Percentiles rank a stretch among this genome's conserved stretches.
These are phyloP conservation scores for Albizia julibrissin DNA, from an alignment of 306 rosid genomes.

Conservation along the genomic window DNA sequence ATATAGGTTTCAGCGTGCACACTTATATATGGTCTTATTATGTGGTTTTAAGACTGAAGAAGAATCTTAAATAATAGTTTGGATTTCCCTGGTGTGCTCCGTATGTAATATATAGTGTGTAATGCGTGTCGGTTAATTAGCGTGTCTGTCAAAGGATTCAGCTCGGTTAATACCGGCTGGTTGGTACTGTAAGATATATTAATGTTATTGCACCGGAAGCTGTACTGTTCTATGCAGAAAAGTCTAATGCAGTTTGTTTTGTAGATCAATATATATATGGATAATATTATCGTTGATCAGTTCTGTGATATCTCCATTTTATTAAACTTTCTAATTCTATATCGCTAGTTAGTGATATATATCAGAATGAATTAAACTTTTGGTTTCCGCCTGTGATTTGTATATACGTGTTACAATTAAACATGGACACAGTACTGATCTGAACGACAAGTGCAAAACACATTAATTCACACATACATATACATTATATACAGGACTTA, in stretches of 20 bases:
- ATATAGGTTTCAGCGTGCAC: background rate
- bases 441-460: background rate
- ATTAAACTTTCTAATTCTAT: background rate
- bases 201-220: background rate
- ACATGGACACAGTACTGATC: background rate
- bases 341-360: background rate
- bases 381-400: background rate
- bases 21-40: background rate
- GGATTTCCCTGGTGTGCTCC: constrained; percentile 15
- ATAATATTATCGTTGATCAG: background rate
- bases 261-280: background rate
- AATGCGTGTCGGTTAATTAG: background rate
- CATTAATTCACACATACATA: background rate
- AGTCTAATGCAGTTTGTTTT: background rate
- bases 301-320: background rate
- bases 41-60: background rate
- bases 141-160: background rate
- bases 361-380: background rate
- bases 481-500: background rate
- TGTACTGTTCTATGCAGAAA: background rate
- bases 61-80: constrained; percentile 7
- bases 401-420: background rate
- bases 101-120: background rate
- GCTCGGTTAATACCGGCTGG: background rate
- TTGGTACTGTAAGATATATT: constrained; percentile 23